Conservation (phyloP, 148 eudicot genomes). For the Rhododendron mucronatum region DNA sequence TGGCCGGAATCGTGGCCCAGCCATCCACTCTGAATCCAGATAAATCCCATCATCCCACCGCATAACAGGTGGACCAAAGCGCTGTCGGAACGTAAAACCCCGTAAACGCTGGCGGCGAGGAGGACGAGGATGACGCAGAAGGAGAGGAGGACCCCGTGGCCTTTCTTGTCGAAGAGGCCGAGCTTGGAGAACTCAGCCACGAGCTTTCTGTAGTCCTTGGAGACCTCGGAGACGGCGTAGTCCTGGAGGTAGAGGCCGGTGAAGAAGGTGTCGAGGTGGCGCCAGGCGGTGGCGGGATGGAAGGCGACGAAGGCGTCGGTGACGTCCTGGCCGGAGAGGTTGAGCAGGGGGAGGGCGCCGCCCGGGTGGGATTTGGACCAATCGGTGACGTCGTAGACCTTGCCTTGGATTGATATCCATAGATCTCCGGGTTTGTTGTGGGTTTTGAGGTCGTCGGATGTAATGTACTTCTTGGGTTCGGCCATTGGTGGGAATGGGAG, state of each 20-base stretch:
- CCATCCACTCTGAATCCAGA: slow-evolving; percentile 64
- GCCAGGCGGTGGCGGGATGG: slow-evolving; percentile 46
- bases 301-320: slow-evolving; percentile 52
- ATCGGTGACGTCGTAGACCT: slow-evolving; percentile 48
- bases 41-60: slow-evolving; percentile 41
- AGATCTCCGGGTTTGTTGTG: slow-evolving; percentile 55
- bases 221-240: slow-evolving; percentile 38
- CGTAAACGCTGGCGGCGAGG: slow-evolving; percentile 34
- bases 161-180: slow-evolving; percentile 54
- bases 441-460: slow-evolving; percentile 34
- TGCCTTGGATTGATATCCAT: slow-evolving; percentile 63
- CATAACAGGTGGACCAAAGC: slow-evolving; percentile 34
- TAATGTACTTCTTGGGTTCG: slow-evolving; percentile 36
- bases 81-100: slow-evolving; percentile 29
- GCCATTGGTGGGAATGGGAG: slow-evolving; percentile 15
- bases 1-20: slow-evolving; percentile 62
- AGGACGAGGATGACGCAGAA: slow-evolving; percentile 25
- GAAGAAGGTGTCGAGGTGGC: slow-evolving; percentile 36
- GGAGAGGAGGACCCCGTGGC: slow-evolving; percentile 25
- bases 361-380: slow-evolving; percentile 56
- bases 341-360: slow-evolving; percentile 41
- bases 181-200: slow-evolving; percentile 38
- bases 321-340: slow-evolving; percentile 56
- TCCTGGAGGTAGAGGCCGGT: slow-evolving; percentile 41
- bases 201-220: slow-evolving; percentile 50